Base-by-base conservation (phyloP, 208 protist genomes). In the Leishmania tarentolae region DNA sequence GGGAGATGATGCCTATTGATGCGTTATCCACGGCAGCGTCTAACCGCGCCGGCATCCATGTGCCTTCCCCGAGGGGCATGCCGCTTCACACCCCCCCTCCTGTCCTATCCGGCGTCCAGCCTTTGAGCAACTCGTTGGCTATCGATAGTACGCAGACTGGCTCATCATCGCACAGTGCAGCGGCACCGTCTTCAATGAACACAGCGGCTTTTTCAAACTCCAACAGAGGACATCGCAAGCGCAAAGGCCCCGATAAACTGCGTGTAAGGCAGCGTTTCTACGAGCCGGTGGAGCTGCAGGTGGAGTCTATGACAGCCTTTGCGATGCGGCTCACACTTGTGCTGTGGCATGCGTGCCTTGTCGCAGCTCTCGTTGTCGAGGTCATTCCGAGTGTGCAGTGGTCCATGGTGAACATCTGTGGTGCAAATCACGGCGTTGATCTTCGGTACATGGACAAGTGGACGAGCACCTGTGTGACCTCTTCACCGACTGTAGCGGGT, bases 251-350 rank as follows among this genome's bases (percentile, higher is more conserved):
- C 5, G 65, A 66, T 21, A 79, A 74, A 35, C 46, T 79, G 40
- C 70, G 46, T 52, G 63, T 83, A 44, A 70, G 75, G 37, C 78
- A 77, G 19, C 81, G 80, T 61, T 84, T 91, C 68, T 80, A 77
- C 66, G 91, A 92, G 52, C 86, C 83, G 2, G 87, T 96, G n/a
- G 91, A 97, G 80, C 87, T 97, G 66, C 92, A 96, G 80, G 88
- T 97, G 47, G 92, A 97, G 83, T 87, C 85, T 2, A 78, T 97
- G 8, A 86, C 91, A 0, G 82, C 83, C 3, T 77, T 91, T 68
- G 83, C 89, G 28, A 83, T 84, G 8, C 78, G 83, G 42, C 24
- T 78, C 3, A 89, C 92, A 50, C 81, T 95, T 35, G 81, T 85
- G 37, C 35, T 94, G 56, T 97, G 90, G 90, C 96, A 95, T 71